Conservation (phyloP, 1,284 basidiomycete species). For the Fistulinella cinereoalba region DNA sequence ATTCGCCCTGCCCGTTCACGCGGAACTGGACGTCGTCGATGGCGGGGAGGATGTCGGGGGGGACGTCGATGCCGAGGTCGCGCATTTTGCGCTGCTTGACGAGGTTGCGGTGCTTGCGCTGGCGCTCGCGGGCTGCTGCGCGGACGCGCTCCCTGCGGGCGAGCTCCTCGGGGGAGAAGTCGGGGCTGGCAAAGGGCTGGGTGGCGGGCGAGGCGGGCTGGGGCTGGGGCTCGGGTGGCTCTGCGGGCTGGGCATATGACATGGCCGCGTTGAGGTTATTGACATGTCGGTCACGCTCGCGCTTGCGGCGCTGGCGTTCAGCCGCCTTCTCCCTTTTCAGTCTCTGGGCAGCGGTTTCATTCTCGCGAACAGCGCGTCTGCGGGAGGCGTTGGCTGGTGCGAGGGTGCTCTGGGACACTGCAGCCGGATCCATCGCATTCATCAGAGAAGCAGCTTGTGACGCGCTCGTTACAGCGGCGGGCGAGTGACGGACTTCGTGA, state of each 20-base stretch:
- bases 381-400: slow-evolving; percentile 36
- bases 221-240: slow-evolving; percentile 27
- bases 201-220: slow-evolving; percentile 28
- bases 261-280: slow-evolving; percentile 42
- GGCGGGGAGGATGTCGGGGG: slow-evolving; percentile 57
- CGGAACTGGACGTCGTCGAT: slow-evolving; percentile 64
- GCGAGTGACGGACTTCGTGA: slow-evolving; percentile 41
- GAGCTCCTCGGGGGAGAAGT: slow-evolving; percentile 59
- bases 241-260: slow-evolving; percentile 33
- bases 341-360: slow-evolving; percentile 66
- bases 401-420: slow-evolving; percentile 31
- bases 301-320: slow-evolving; percentile 73
- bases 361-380: slow-evolving; percentile 58
- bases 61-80: slow-evolving; percentile 73
- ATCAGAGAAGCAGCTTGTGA: slow-evolving; percentile 30
- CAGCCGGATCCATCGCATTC: slow-evolving; percentile 37
- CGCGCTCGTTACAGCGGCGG: slow-evolving; percentile 34
- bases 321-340: slow-evolving; percentile 78
- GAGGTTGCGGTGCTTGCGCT: slow-evolving; percentile 71
- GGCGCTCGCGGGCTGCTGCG: slow-evolving; percentile 69
- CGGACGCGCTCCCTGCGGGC: slow-evolving; percentile 64
- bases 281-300: slow-evolving; percentile 64
- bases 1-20: slow-evolving; percentile 54
- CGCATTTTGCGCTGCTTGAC: slow-evolving; percentile 75
- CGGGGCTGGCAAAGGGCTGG: slow-evolving; percentile 35